Conservation (phyloP, 176 grass and related monocot species). For the Oryza glaberrima region DNA sequence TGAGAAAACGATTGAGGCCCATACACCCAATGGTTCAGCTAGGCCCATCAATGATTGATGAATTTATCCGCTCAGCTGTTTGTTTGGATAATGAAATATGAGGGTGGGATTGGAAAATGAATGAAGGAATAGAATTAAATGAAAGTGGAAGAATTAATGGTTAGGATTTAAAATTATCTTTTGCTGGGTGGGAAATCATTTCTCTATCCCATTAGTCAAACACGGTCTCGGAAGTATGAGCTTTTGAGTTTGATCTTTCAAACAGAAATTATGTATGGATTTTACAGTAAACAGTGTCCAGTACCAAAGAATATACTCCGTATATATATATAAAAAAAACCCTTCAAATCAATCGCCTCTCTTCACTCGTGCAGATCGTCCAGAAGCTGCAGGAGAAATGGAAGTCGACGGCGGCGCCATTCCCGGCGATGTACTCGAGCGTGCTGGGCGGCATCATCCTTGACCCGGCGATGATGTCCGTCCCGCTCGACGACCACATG, state of each 20-base stretch:
- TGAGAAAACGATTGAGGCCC: background rate
- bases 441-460: conserved; percentile 70
- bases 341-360: no score
- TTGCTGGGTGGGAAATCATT: no score
- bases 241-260: background rate
- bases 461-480: conserved; percentile 74
- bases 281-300: no score
- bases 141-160: no score
- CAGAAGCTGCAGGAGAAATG: conserved; percentile 63
- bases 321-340: no score
- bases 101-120: no score
- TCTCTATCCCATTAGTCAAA: no score
- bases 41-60: background rate
- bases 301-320: no score
- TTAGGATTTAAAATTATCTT: no score
- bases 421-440: conserved; percentile 86
- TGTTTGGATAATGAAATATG: no score
- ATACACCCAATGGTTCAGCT: background rate
- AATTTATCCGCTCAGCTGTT: no score
- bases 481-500: conserved; percentile 93
- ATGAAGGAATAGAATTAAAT: no score
- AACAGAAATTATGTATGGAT: background rate
- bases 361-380: conserved; percentile 42
- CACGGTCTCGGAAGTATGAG: background rate
- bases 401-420: conserved; percentile 18